Conservation (phyloP, 139 green algal species). For the Yamagishiella unicocca region DNA sequence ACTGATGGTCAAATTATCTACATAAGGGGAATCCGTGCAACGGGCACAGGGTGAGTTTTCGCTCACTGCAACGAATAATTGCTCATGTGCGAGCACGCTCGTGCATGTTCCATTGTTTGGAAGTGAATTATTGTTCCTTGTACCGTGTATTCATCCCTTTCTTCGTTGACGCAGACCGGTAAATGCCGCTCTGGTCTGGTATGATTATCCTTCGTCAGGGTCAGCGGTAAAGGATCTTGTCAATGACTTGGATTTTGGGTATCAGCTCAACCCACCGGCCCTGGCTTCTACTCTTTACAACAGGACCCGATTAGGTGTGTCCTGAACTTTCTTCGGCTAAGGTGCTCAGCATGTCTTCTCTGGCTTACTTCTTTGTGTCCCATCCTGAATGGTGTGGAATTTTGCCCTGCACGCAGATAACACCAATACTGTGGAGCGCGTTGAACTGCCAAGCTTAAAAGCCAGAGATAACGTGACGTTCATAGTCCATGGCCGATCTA, state of each 20-base stretch:
- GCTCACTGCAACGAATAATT: too few species aligned
- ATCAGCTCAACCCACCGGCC: neutral
- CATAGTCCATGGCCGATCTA: neutral
- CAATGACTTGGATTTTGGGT: slow-evolving; percentile 14
- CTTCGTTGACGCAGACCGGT: neutral
- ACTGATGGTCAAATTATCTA: neutral
- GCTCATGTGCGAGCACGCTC: too few species aligned
- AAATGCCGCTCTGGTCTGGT: neutral
- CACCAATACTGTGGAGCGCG: slow-evolving; percentile 13
- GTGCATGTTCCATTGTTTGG: too few species aligned
- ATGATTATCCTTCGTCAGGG: slow-evolving; percentile 3
- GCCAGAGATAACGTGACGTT: neutral
- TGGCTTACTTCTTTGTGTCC: too few species aligned
- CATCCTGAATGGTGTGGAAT: too few species aligned
- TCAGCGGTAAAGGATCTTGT: neutral
- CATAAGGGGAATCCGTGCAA: neutral
- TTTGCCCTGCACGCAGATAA: neutral
- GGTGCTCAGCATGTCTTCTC: too few species aligned
- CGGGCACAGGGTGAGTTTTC: slow-evolving; percentile 12
- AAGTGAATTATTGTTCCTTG: too few species aligned
- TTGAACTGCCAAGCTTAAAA: neutral
- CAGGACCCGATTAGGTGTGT: neutral
- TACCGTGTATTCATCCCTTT: too few species aligned
- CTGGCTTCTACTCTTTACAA: neutral
- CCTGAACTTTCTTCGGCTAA: too few species aligned